Evolutionary conservation across 106 monocot genomes (phyloP).

Genomic region (Dioscorea dumetorum): DNA sequence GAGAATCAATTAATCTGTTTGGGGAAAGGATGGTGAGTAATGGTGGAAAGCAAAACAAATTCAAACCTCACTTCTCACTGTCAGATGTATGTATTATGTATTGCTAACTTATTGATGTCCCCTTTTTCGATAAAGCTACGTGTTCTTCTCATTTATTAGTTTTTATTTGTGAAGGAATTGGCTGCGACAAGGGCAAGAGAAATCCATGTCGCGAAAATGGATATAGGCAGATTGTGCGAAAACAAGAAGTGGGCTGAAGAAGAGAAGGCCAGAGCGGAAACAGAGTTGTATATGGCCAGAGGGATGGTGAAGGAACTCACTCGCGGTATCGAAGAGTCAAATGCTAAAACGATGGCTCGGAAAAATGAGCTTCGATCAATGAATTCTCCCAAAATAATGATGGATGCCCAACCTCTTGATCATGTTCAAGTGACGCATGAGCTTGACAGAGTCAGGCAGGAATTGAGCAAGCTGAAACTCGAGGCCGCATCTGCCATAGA

Average conservation of each 20-base stretch:
- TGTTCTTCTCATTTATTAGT: too few relatives aligned
- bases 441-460: constrained; percentile 31
- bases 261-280: constrained; percentile 22
- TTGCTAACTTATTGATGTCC: neutral
- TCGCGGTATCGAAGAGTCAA: constrained; percentile 24
- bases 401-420: neutral
- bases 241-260: constrained; percentile 15
- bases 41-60: constrained; percentile 11
- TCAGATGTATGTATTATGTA: constrained; percentile 12
- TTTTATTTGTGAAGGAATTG: constrained; percentile 10
- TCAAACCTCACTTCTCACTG: neutral
- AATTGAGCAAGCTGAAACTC: constrained; percentile 43
- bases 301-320: constrained; percentile 22
- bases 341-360: constrained; percentile 15
- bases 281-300: constrained; percentile 27
- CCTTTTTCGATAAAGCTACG: too few relatives aligned
- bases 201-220: constrained; percentile 12
- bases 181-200: constrained; percentile 2
- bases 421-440: constrained; percentile 29
- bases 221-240: constrained; percentile 17
- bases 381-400: neutral
- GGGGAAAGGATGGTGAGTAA: constrained; percentile 21
- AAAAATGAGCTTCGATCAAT: constrained; percentile 13
- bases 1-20: constrained; percentile 28
- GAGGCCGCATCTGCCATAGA: constrained; percentile 28